phyloP scores from a whole-genome alignment of 129 eudicot species.

The Helianthus tuberosus region DNA sequence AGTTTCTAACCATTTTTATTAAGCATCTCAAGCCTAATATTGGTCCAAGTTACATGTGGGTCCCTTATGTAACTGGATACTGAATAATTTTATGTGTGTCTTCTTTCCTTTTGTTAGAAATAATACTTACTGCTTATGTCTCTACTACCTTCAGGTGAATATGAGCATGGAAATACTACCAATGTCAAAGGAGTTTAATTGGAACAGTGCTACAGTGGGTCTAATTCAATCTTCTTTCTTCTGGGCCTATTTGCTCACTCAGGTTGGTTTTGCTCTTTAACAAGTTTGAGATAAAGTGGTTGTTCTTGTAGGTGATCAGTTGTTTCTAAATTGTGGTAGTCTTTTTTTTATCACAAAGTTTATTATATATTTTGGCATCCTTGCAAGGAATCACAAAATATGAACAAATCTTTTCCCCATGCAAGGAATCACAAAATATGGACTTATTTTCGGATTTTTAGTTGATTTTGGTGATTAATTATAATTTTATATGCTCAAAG shows the following conservation, averaged over 20 bases:
- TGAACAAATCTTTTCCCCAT: slow-evolving; percentile 8
- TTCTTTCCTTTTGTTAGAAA: slow-evolving; percentile 1
- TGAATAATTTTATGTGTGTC: not conserved
- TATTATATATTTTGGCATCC: slow-evolving; percentile 8
- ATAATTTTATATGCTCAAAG: too few species aligned
- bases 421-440: not conserved
- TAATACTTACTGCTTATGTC: not conserved
- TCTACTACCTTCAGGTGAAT: slow-evolving; percentile 65
- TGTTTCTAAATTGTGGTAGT: not conserved
- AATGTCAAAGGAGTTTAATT: slow-evolving; percentile 92
- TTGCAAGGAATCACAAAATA: not conserved
- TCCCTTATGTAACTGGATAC: slow-evolving; percentile 1
- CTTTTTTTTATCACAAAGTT: not conserved
- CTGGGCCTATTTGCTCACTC: slow-evolving; percentile 99
- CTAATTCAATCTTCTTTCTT: slow-evolving; percentile 96
- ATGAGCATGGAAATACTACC: slow-evolving; percentile 99
- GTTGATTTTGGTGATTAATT: too few species aligned
- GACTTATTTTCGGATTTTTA: too few species aligned
- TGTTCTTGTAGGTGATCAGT: not conserved
- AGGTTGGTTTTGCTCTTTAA: slow-evolving; percentile 49
- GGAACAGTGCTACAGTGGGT: slow-evolving; percentile 96
- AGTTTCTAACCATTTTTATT: not conserved
- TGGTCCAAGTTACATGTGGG: slow-evolving; percentile 2
- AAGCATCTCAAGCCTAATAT: not conserved
- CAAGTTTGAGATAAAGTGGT: too few species aligned